Evolutionary conservation across 2,329 filamentous ascomycete genomes (phyloP).

Genomic region (Colletotrichum tanaceti): DNA sequence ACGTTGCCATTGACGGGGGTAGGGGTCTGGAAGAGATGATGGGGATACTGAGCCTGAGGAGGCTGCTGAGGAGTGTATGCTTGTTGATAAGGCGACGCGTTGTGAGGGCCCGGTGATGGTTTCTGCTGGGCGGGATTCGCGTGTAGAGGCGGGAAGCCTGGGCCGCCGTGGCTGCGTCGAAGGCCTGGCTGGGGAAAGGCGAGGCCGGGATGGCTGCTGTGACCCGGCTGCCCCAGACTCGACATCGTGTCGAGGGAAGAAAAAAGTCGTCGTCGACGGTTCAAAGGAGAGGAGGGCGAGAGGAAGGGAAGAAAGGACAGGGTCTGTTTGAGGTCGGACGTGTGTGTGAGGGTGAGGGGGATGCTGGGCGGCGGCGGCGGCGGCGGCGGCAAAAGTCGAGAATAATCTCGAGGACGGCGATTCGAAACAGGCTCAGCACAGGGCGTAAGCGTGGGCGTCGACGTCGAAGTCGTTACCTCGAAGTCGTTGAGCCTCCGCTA

Average conservation of each 20-base stretch:
- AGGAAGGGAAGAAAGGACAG: slow-evolving; percentile 6
- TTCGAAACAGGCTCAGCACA: slow-evolving; percentile 1
- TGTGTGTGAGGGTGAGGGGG: slow-evolving; percentile 7
- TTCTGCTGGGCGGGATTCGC: slow-evolving; percentile 63
- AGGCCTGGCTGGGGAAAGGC: slow-evolving; percentile 63
- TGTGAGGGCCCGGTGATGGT: slow-evolving; percentile 65
- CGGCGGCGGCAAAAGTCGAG: neutral
- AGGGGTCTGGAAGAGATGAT: slow-evolving; percentile 64
- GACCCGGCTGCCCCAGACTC: slow-evolving; percentile 60
- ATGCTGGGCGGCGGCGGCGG: neutral
- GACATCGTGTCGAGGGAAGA: slow-evolving; percentile 53
- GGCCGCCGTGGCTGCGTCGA: slow-evolving; percentile 53
- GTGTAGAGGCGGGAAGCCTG: slow-evolving; percentile 59
- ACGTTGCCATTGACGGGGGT: slow-evolving; percentile 61
- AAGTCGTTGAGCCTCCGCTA: slow-evolving; percentile 37
- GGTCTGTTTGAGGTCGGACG: slow-evolving; percentile 1
- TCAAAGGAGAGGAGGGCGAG: slow-evolving; percentile 9
- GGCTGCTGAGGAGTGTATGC: slow-evolving; percentile 65
- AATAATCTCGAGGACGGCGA: neutral
- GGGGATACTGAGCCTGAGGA: slow-evolving; percentile 60
- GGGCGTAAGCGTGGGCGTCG: slow-evolving; percentile 21
- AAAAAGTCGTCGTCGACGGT: slow-evolving; percentile 9
- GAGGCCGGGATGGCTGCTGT: slow-evolving; percentile 65
- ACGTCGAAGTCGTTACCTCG: slow-evolving; percentile 24
- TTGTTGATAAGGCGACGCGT: slow-evolving; percentile 67